phyloP scores from a whole-genome alignment of 2,329 filamentous ascomycete genomes.

The Pseudophaeomoniella oleicola region DNA sequence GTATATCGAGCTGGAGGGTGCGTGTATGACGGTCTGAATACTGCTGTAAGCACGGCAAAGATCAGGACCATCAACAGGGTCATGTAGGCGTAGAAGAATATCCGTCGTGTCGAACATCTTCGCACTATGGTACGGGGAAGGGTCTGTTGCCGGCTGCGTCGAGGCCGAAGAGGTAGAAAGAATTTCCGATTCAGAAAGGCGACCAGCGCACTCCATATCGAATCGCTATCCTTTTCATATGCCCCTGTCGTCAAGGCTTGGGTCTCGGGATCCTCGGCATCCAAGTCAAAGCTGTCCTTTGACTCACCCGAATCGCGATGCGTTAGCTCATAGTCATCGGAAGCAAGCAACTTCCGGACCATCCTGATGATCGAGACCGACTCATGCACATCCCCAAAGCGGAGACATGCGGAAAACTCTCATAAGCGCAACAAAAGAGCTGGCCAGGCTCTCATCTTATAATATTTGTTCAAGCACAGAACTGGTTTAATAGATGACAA shows the following conservation, averaged over 20 bases:
- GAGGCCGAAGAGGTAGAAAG: neutral
- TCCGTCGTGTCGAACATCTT: neutral
- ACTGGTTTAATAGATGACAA: no score
- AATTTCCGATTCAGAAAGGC: neutral
- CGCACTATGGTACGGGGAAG: neutral
- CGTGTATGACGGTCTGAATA: constrained; percentile 43
- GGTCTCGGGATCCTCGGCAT: neutral
- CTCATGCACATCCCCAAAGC: no score
- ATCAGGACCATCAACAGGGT: constrained; percentile 10
- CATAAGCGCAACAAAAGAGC: no score
- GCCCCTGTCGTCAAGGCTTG: neutral
- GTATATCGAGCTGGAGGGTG: constrained; percentile 37
- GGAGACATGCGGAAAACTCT: no score
- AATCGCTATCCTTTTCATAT: neutral
- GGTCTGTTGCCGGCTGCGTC: neutral
- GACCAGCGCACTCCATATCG: neutral
- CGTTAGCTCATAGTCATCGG: constrained; percentile 4
- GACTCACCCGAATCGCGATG: neutral
- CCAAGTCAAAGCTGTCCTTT: constrained; percentile 1
- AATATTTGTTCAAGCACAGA: no score
- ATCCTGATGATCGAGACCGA: constrained; percentile 7
- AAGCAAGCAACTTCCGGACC: constrained; percentile 6
- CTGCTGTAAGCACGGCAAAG: constrained; percentile 27
- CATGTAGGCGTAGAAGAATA: constrained; percentile 7
- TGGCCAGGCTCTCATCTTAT: no score